phyloP scores from a whole-genome alignment of 2,329 filamentous ascomycete genomes.

The Pseudogymnoascus sp. region DNA sequence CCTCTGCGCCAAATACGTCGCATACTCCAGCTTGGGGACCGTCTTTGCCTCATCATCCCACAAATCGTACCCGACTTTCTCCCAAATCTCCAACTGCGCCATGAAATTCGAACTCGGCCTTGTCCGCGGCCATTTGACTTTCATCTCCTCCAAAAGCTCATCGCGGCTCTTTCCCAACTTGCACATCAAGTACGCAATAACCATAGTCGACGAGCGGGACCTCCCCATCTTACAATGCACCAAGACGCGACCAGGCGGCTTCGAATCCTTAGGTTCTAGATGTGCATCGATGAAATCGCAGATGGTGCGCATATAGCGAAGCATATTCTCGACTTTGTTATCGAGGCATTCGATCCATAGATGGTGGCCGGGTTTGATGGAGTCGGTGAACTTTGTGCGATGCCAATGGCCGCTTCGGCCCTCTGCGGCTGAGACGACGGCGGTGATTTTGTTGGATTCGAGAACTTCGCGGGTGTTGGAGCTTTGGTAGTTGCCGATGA shows the following conservation, averaged over 20 bases:
- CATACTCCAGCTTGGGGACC: constrained; percentile 26
- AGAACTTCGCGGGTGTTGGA: constrained; percentile 13
- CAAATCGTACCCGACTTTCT: constrained; percentile 25
- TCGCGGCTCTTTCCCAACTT: constrained; percentile 18
- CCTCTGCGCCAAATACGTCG: constrained; percentile 15
- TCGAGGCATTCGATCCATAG: constrained; percentile 17
- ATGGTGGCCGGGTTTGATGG: constrained; percentile 11
- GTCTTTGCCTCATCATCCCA: constrained; percentile 25
- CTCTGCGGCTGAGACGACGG: constrained; percentile 18
- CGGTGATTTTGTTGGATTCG: constrained; percentile 18
- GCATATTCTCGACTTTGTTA: constrained; percentile 14
- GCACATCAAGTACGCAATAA: constrained; percentile 12
- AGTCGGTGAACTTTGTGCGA: not conserved
- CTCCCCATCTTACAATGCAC: constrained; percentile 24
- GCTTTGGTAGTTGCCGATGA: constrained; percentile 17
- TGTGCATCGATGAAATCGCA: constrained; percentile 22
- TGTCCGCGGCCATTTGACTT: constrained; percentile 19
- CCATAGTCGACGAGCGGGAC: constrained; percentile 1
- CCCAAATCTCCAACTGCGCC: constrained; percentile 30
- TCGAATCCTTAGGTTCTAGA: not conserved
- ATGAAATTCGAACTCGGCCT: constrained; percentile 28
- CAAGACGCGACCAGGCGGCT: constrained; percentile 19
- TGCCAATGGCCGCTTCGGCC: no score
- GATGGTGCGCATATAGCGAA: constrained; percentile 11
- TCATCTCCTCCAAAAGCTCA: constrained; percentile 19